phyloP scores from a whole-genome alignment of 1,284 basidiomycete species.

The Apiotrichum veenhuisii region DNA sequence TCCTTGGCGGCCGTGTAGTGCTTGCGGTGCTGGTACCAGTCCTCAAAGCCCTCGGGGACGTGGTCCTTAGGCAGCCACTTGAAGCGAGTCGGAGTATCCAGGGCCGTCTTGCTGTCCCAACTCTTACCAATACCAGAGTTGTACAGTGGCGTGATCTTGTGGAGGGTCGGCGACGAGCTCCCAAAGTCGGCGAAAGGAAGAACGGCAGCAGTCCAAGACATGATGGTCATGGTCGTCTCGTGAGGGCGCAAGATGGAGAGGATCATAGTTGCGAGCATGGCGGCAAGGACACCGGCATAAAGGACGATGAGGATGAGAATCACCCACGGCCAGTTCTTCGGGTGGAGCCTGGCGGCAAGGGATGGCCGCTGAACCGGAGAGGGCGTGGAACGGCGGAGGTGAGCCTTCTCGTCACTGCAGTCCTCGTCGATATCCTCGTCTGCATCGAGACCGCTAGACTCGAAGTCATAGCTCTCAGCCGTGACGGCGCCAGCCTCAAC shows the following conservation, averaged over 20 bases:
- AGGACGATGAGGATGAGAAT: neutral
- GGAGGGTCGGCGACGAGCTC: neutral
- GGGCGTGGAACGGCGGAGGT: neutral
- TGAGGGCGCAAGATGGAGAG: conserved; percentile 1
- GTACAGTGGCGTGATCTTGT: neutral
- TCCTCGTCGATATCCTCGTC: neutral
- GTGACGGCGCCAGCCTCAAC: neutral
- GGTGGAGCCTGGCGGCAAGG: neutral
- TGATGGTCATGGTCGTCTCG: neutral
- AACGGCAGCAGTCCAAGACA: neutral
- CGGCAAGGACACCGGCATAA: neutral
- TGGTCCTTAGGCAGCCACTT: neutral
- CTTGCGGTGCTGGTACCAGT: neutral
- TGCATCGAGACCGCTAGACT: neutral
- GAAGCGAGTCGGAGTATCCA: neutral
- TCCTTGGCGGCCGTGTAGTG: conserved; percentile 4
- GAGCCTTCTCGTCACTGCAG: neutral
- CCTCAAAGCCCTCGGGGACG: neutral
- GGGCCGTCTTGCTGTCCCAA: neutral
- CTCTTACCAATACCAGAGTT: neutral
- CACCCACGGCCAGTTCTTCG: neutral
- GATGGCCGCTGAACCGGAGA: neutral
- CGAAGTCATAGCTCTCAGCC: conserved; percentile 4
- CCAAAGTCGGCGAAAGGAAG: neutral
- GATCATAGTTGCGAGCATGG: neutral